Base-by-base conservation (phyloP, 1,284 basidiomycete species). In the Golubevia pallescens region DNA sequence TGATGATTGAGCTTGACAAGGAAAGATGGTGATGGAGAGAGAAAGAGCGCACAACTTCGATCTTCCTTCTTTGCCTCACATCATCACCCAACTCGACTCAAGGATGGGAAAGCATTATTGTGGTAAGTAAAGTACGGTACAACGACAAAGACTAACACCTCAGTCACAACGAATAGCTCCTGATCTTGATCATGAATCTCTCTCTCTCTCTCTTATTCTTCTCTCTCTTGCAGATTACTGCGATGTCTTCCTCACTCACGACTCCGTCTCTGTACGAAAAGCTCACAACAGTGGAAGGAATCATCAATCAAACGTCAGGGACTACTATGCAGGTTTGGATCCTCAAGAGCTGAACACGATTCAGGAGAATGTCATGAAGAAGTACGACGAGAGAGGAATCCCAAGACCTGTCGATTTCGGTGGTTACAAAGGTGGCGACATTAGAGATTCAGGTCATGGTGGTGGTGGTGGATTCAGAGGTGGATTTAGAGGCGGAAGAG, bases 271-370 rank as follows among this genome's bases (percentile, higher is more conserved):
- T 93, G 96, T 98, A 42, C 93, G 96, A 73, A 97, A 97, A 87
- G 96, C 96, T 58, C 96, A 99, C 87, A 98, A 98, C 87, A 94
- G 92, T 72, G 96, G 96, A 68, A 89, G 95, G 67, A 99, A 99
- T 87, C 96, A 99, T 85, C 89, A 98, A 54, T 89, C 93, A 60
- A 99, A 99, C 84, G 96, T 99, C 68, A 89, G 94, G 73, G 96
- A 99, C 80, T 99, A 98, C 86, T 99, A 98, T 87, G 93, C 94
- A n/a, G n/a, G n/a, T n/a, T 10, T 38, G 10, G 34, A 38, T 38
- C 3, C 34, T 38, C 5, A 5, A 38, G 34, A 38, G 10, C 34
- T 38, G 5, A 38, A 38, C 34, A 10, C 34, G 10, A 38, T 38
- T 10, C 10, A 5, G 10, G 54, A 56, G 10, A 6, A 13, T 7